phyloP scores from a whole-genome alignment of 208 protist genomes.

The Phytomonas serpens region DNA sequence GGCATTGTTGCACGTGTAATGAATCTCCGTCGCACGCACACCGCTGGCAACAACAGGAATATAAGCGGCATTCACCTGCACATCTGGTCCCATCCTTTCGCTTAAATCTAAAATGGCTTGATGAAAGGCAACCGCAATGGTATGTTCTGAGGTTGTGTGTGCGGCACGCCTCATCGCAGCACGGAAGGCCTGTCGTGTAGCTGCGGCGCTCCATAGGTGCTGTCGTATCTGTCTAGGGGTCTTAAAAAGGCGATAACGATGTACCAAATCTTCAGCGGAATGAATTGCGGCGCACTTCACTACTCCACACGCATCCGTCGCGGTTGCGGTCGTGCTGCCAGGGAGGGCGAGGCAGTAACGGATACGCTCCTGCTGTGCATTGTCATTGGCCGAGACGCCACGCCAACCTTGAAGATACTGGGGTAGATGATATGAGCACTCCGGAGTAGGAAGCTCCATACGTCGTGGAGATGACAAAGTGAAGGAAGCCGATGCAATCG shows the following conservation, averaged over 20 bases:
- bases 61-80: conserved; percentile 26
- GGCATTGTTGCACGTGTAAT: conserved; percentile 43
- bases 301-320: neutral
- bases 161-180: conserved; percentile 19
- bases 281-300: conserved; percentile 9
- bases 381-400: neutral
- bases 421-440: neutral
- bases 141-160: conserved; percentile 17
- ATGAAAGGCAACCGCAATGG: conserved; percentile 24
- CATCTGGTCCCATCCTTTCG: conserved; percentile 12
- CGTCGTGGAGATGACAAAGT: neutral
- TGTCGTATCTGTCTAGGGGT: conserved; percentile 25
- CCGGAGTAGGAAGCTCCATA: neutral
- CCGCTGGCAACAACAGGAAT: conserved; percentile 49
- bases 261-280: conserved; percentile 3
- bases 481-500: neutral
- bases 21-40: conserved; percentile 27
- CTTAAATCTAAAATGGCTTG: conserved; percentile 15
- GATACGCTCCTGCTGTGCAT: neutral
- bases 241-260: conserved; percentile 26
- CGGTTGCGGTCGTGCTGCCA: neutral
- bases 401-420: neutral
- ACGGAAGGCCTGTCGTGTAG: conserved; percentile 31
- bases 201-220: conserved; percentile 33
- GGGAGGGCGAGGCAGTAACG: neutral